Conservation (phyloP, 139 green algal genomes). For the Chlamydomonas schloesseri region DNA sequence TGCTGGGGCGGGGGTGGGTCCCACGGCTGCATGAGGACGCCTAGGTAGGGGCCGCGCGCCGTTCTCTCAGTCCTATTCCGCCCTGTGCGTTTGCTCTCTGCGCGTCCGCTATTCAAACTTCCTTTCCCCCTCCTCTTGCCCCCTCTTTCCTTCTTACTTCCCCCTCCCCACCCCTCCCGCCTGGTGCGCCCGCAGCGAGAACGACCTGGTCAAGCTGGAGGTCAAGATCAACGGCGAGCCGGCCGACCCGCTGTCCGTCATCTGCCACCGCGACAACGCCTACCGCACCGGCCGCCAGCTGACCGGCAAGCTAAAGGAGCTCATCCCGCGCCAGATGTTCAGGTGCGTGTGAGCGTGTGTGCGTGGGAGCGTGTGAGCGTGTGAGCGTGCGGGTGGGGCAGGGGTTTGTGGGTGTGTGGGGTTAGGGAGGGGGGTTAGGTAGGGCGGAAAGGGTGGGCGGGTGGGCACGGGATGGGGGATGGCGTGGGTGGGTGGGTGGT, state of each 20-base stretch:
- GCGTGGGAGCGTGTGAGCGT: neutral
- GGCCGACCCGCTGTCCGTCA: constrained; percentile 87
- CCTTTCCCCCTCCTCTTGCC: no score
- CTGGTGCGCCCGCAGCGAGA: constrained; percentile 62
- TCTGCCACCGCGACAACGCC: constrained; percentile 87
- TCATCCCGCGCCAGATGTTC: constrained; percentile 97
- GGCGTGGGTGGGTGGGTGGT: no score
- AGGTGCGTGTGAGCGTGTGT: constrained; percentile 52
- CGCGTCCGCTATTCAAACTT: no score
- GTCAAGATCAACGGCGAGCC: constrained; percentile 92
- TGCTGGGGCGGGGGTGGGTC: no score
- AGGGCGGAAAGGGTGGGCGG: no score
- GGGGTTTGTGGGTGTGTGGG: no score
- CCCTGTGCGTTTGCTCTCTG: no score
- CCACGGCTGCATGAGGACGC: no score
- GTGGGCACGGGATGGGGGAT: no score
- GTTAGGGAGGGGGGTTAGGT: no score
- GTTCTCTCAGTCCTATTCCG: no score
- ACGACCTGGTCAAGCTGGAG: constrained; percentile 94
- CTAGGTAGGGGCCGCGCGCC: no score
- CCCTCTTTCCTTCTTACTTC: neutral
- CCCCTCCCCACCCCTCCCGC: neutral
- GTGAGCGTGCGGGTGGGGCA: neutral
- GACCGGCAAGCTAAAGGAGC: constrained; percentile 92
- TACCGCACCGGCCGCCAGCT: constrained; percentile 74